A percentile compares a stretch with the other conserved stretches of the same genome.
Evolutionary conservation across 2,329 filamentous ascomycete species (phyloP).

Genomic region (Shiraia bambusicola): DNA sequence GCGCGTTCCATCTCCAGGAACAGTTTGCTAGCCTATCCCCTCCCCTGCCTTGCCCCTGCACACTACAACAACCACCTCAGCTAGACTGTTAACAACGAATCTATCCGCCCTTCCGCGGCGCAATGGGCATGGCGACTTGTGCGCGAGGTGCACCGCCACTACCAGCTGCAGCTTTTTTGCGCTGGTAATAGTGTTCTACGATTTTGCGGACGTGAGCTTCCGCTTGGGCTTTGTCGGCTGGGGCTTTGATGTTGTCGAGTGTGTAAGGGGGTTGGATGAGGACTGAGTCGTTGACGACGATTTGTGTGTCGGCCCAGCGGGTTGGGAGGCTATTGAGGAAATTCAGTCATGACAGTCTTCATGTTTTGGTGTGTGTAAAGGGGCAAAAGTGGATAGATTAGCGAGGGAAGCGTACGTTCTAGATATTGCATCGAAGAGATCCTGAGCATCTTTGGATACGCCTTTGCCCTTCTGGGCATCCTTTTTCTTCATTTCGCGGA

Average conservation of each 20-base stretch:
- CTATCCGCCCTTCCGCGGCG: conserved; percentile 33
- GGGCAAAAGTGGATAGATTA: too few relatives aligned
- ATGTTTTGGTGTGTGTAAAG: not conserved
- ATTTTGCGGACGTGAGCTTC: conserved; percentile 49
- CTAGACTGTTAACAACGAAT: too few relatives aligned
- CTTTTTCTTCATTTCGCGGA: conserved; percentile 58
- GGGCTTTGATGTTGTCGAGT: conserved; percentile 55
- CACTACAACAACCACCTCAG: too few relatives aligned
- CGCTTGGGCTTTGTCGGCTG: conserved; percentile 46
- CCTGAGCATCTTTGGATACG: conserved; percentile 62
- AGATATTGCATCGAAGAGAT: conserved; percentile 63
- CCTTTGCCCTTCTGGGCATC: conserved; percentile 62
- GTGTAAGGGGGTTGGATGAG: conserved; percentile 61
- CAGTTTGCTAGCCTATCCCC: too few relatives aligned
- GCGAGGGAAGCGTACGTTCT: conserved; percentile 54
- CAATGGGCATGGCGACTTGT: conserved; percentile 34
- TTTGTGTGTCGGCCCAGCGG: conserved; percentile 60
- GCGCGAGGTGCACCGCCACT: conserved; percentile 22
- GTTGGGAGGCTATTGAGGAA: conserved; percentile 50
- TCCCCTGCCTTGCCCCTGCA: too few relatives aligned
- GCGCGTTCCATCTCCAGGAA: too few relatives aligned
- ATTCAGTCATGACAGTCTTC: too few relatives aligned
- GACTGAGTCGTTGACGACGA: conserved; percentile 63
- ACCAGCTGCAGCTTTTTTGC: conserved; percentile 44
- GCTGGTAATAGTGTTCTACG: conserved; percentile 48